A percentile compares a stretch with the other conserved stretches of the same genome.
Evolutionary conservation across 2,329 filamentous ascomycete genomes (phyloP).

Genomic region (Calonectria leucothoes): DNA sequence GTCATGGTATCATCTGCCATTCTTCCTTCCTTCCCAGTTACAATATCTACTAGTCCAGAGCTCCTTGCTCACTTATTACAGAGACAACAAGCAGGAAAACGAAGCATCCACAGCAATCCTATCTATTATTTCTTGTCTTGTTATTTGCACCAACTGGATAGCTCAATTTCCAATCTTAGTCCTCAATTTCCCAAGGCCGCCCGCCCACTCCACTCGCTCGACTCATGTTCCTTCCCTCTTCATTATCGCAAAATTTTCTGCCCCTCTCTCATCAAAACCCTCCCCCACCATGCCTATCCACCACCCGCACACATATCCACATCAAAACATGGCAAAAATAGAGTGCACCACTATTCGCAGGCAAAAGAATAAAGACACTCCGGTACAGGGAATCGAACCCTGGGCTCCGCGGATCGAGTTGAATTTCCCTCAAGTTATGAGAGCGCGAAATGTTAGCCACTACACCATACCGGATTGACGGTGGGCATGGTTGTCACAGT

Average conservation of each 20-base stretch:
- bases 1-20: too few species aligned
- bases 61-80: too few species aligned
- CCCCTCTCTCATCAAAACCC: background rate
- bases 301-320: background rate
- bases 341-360: background rate
- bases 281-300: background rate
- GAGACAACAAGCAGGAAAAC: too few species aligned
- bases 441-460: conserved; percentile 49
- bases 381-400: conserved; percentile 45
- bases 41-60: too few species aligned
- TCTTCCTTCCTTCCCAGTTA: too few species aligned
- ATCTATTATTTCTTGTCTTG: background rate
- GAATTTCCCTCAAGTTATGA: conserved; percentile 40
- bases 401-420: conserved; percentile 36
- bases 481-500: background rate
- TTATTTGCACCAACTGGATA: background rate
- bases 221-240: background rate
- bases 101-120: too few species aligned
- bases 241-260: background rate
- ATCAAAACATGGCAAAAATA: background rate
- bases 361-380: conserved; percentile 15
- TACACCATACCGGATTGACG: conserved; percentile 46
- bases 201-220: background rate
- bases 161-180: background rate
- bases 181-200: background rate